phyloP scores from a whole-genome alignment of 2,329 filamentous ascomycete genomes.

The Paecilomyces dactylethromorphus region DNA sequence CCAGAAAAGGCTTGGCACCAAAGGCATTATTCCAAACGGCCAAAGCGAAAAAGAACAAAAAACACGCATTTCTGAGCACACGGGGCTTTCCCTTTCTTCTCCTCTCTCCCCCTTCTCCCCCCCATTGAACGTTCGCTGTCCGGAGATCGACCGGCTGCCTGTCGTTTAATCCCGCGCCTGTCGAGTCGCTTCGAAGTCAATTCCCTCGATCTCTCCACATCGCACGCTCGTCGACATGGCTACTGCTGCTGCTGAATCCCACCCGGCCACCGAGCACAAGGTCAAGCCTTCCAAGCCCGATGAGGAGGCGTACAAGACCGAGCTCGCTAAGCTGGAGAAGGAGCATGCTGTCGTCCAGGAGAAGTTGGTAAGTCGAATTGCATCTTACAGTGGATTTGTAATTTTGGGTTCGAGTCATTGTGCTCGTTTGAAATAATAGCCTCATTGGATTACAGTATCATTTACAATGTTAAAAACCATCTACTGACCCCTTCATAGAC shows the following conservation, averaged over 20 bases:
- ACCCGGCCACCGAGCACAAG: slow-evolving; percentile 29
- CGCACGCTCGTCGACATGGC: slow-evolving; percentile 5
- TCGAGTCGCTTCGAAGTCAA: background rate
- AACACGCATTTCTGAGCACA: background rate
- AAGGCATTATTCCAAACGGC: slow-evolving; percentile 9
- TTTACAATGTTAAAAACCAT: slow-evolving; percentile 6
- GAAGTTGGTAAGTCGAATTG: slow-evolving; percentile 50
- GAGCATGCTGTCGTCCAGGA: slow-evolving; percentile 73
- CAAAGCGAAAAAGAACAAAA: slow-evolving; percentile 8
- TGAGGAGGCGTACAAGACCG: slow-evolving; percentile 74
- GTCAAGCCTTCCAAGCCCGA: slow-evolving; percentile 78
- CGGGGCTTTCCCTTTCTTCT: slow-evolving; percentile 2
- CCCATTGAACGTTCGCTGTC: background rate
- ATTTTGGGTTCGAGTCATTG: background rate
- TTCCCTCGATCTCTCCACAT: background rate
- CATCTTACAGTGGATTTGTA: background rate
- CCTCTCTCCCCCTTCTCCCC: background rate
- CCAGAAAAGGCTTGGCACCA: slow-evolving; percentile 4
- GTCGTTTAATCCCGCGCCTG: background rate
- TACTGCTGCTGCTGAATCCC: slow-evolving; percentile 7
- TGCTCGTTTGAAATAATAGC: background rate
- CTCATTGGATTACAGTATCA: background rate
- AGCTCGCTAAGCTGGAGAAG: slow-evolving; percentile 76
- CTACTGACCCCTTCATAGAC: slow-evolving; percentile 56
- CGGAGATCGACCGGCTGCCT: background rate